Percentiles rank a stretch among this genome's conserved stretches.
phyloP scores from a whole-genome alignment of 768 basidiomycete species.

The Mycena vitilis region DNA sequence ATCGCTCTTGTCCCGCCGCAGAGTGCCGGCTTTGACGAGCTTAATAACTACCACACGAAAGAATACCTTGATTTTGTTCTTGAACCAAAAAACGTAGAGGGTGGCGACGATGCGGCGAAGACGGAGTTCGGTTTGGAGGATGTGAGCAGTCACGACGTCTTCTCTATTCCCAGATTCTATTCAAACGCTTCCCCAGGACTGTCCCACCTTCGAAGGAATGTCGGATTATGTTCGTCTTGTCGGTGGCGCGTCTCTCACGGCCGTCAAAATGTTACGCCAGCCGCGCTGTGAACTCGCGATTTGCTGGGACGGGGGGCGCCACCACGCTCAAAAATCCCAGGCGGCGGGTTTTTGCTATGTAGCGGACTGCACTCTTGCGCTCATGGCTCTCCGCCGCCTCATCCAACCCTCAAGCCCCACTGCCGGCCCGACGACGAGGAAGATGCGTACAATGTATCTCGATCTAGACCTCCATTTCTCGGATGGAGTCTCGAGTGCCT shows the following conservation, averaged over 20 bases:
- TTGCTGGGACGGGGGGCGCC: slow-evolving; percentile 94
- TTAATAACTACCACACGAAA: slow-evolving; percentile 76
- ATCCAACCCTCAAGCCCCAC: slow-evolving; percentile 25
- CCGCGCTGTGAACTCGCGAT: slow-evolving; percentile 71
- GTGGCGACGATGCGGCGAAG: slow-evolving; percentile 31
- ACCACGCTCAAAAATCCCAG: slow-evolving; percentile 82
- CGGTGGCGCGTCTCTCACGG: slow-evolving; percentile 84
- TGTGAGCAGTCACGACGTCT: slow-evolving; percentile 46
- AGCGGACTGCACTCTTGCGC: slow-evolving; percentile 86
- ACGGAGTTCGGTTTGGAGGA: slow-evolving; percentile 71
- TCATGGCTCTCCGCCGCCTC: slow-evolving; percentile 65
- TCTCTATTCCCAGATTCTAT: neutral
- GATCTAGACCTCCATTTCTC: slow-evolving; percentile 95
- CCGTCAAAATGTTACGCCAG: slow-evolving; percentile 68
- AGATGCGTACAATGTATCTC: slow-evolving; percentile 85
- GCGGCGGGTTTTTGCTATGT: slow-evolving; percentile 97
- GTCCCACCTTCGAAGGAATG: slow-evolving; percentile 80
- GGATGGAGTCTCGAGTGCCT: slow-evolving; percentile 87
- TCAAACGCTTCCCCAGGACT: slow-evolving; percentile 62
- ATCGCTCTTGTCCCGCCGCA: slow-evolving; percentile 64
- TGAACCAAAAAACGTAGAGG: slow-evolving; percentile 45
- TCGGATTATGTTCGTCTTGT: slow-evolving; percentile 75
- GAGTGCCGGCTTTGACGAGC: slow-evolving; percentile 66
- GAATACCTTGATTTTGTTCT: slow-evolving; percentile 76
- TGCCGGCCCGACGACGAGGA: slow-evolving; percentile 40